Evolutionary conservation across 495 filamentous ascomycete species (phyloP).

Genomic region (Trichoderma orchidacearum): DNA sequence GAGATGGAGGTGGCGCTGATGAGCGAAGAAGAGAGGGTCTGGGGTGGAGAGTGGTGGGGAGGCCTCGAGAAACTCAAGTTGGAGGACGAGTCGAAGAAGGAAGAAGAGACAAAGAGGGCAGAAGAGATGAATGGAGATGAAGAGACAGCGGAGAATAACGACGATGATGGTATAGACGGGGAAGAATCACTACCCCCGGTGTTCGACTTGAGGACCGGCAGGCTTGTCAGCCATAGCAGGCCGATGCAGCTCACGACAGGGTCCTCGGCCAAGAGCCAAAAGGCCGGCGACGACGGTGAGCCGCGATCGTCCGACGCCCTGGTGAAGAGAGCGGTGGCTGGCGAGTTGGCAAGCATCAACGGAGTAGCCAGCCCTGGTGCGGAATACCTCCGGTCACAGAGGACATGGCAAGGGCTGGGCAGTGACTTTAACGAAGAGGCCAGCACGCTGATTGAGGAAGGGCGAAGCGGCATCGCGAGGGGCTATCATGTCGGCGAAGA

Average conservation of each 20-base stretch:
- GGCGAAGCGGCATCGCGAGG: conserved; percentile 76
- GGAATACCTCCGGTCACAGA: conserved; percentile 65
- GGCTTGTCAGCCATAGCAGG: conserved; percentile 67
- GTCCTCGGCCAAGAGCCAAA: conserved; percentile 15
- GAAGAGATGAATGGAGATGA: conserved; percentile 6
- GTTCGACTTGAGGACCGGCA: conserved; percentile 81
- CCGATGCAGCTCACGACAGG: conserved; percentile 47
- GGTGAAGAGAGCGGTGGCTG: conserved; percentile 9
- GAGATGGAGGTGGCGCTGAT: conserved; percentile 66
- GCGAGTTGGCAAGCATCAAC: conserved; percentile 61
- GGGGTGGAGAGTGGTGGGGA: conserved; percentile 65
- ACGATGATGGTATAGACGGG: conserved; percentile 19
- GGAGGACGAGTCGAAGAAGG: background rate
- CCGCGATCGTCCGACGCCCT: conserved; percentile 14
- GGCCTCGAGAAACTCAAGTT: conserved; percentile 46
- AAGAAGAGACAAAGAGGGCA: background rate
- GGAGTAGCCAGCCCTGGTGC: conserved; percentile 81
- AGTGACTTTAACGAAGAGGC: conserved; percentile 70
- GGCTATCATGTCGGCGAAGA: conserved; percentile 69
- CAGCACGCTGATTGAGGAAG: conserved; percentile 57
- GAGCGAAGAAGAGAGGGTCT: conserved; percentile 55
- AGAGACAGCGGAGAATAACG: conserved; percentile 9
- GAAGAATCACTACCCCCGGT: conserved; percentile 60
- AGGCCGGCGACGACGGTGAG: conserved; percentile 10
- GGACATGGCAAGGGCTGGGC: conserved; percentile 87